Evolutionary conservation across 306 rosid genomes (phyloP).

Genomic region (Inga oerstediana): DNA sequence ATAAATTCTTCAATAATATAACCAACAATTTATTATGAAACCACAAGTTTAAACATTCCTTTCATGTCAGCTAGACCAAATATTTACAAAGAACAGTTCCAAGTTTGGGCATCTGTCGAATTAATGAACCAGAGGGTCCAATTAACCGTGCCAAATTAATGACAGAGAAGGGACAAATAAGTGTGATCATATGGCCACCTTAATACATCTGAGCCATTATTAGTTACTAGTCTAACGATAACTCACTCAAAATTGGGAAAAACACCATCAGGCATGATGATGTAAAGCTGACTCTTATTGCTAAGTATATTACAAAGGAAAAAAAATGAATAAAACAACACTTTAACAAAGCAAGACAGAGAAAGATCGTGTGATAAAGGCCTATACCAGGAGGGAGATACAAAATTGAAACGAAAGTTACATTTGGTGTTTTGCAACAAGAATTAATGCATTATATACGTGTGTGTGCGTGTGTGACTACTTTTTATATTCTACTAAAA

Average conservation of each 20-base stretch:
- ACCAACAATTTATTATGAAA: too few species aligned
- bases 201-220: not conserved
- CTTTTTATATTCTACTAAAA: conserved; percentile 23
- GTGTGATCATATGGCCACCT: not conserved
- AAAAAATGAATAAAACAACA: not conserved
- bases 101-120: not conserved
- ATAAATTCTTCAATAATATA: too few species aligned
- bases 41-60: not conserved
- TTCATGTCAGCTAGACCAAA: conserved; percentile 1
- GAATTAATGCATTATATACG: not conserved
- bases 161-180: not conserved
- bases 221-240: not conserved
- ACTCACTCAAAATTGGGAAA: not conserved
- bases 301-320: not conserved
- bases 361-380: not conserved
- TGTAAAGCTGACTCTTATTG: too few species aligned
- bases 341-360: not conserved
- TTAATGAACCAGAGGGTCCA: not conserved
- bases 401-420: not conserved
- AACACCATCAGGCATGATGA: not conserved
- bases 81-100: conserved; percentile 18
- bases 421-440: not conserved
- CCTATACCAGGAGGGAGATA: not conserved
- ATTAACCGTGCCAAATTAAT: not conserved
- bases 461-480: not conserved